Evolutionary conservation across 495 filamentous ascomycete species (phyloP), one percentile per base, ranked within the genome.

Genomic region (Saxophila tyrrhenica): DNA sequence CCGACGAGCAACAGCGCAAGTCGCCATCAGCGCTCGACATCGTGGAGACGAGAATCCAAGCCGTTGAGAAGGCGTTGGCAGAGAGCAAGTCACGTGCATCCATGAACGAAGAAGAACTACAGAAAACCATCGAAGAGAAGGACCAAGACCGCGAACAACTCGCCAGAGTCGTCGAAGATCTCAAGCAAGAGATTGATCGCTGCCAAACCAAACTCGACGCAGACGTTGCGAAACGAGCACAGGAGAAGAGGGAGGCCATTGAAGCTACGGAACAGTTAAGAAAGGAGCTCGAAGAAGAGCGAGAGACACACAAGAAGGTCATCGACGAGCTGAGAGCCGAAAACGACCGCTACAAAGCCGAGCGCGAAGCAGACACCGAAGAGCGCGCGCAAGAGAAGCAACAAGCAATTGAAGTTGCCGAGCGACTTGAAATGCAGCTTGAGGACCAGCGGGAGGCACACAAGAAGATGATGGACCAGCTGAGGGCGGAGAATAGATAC

Each of bases 21-120:
- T 25, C 29, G 19, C 43, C 50, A 0, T 53, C 54, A 7, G 15
- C 24, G 2, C 51, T 62, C 1, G 50, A 50, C 19, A 50, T 55
- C 41, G 59, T 62, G n/a, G 59, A 62, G 41, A n/a, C 38, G 13
- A 57, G 53, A 49, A 62, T 62, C 25, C 25, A 58, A 24, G 47
- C 55, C 13, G 59, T 62, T 19, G 55, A 62, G 24, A 47, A 51
- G 13, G 59, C 59, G 1, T 25, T 62, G 8, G 20, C 45, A 0
- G 54, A 57, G 39, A 55, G 45, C 48, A 57, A 48, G 51, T 25
- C 32, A 32, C 55, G 55, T 15, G 59, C 59, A 2, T 39, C 50
- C 2, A 20, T 45, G 41, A 55, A 51, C 46, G 55, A 62, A 32
- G 21, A 58, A 23, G 54, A 61, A 38, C 24, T 57, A 20, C 54